A percentile compares a stretch with the other conserved stretches of the same genome.
phyloP scores from a whole-genome alignment of 768 basidiomycete species.

The Boletus reticuloceps region DNA sequence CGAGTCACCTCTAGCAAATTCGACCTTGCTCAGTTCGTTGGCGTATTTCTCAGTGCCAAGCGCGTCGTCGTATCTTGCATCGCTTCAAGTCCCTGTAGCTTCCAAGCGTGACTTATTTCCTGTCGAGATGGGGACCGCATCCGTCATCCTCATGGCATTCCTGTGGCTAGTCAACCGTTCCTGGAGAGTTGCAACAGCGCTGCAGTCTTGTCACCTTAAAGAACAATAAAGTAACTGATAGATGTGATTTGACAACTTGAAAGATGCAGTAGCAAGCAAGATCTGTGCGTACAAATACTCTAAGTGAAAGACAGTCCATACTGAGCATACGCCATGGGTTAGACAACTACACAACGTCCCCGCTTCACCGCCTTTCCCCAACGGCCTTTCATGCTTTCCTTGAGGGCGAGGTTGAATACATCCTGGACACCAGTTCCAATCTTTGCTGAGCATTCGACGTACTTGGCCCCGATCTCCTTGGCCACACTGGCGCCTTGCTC shows the following conservation, averaged over 20 bases:
- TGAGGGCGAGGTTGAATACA: constrained; percentile 85
- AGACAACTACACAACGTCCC: constrained; percentile 66
- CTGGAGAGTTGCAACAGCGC: constrained; percentile 20
- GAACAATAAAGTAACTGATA: constrained; percentile 14
- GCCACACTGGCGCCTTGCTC: constrained; percentile 86
- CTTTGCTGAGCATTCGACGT: constrained; percentile 94
- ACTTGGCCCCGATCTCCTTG: constrained; percentile 89
- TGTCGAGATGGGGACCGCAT: constrained; percentile 38
- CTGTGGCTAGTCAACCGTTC: constrained; percentile 32
- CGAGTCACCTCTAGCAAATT: constrained; percentile 18
- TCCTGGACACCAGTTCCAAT: constrained; percentile 87
- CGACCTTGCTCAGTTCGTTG: constrained; percentile 19
- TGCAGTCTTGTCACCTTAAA: constrained; percentile 25
- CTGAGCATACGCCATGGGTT: constrained; percentile 11
- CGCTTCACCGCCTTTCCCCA: constrained; percentile 73
- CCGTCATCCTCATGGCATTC: constrained; percentile 32
- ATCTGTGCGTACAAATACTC: constrained; percentile 33
- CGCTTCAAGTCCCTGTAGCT: constrained; percentile 34
- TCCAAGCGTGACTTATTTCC: constrained; percentile 26
- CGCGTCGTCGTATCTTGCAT: constrained; percentile 1
- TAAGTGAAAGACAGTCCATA: constrained; percentile 9
- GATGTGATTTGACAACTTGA: constrained; percentile 2
- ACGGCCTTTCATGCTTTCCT: constrained; percentile 81
- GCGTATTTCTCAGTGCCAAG: constrained; percentile 17
- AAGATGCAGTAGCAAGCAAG: constrained; percentile 24